Base-by-base conservation (phyloP, 2,329 filamentous ascomycete genomes). In the Penicillium hesseltinei region DNA sequence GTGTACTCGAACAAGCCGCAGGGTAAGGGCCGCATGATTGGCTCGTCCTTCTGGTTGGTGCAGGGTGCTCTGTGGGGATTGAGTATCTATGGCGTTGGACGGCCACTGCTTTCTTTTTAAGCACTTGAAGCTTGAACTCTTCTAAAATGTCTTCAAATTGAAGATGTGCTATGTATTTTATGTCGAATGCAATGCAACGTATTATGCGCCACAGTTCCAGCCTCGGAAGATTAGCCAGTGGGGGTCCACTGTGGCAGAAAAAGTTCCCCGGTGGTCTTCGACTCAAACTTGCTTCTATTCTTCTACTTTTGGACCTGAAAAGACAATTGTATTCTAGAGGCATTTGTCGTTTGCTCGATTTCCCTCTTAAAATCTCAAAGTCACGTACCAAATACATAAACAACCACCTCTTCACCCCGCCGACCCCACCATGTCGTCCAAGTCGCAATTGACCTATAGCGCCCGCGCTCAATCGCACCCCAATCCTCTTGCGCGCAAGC, bases 1-100 rank as follows among this genome's bases (percentile, higher is more conserved):
- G 72, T 80, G 3, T 77, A 72, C 57, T 73, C 71, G 6, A 66
- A 65, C 31, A 73, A 75, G 65, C 59, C 74, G 2, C 62, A 75
- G 51, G 77, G 77, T 17, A 66, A 62, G 46, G 77, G 77, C 8
- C 68, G 77, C 19, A 57, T 63, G 39, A 54, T 71, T 3, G 77
- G 77, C 9, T 54, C 31, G 0, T 51, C 63, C 29, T 78, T 75
- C 63, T 78, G 72, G 74, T 43, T 78, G 33, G 67, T 67, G 27
- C 77, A 80, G 66, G 71, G 62, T 44, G 74, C 66, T 25, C 66
- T 80, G 4, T 77, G 74, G 74, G 74, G 66, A 27, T 51, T 77
- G 62, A 71, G 61, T 56, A 66, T 71, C 7, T 73, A 75, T 62
- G 74, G 75, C 2, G 72, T 75, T 54, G 73, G 59, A 0, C 58